phyloP scores from a whole-genome alignment of 1,284 basidiomycete genomes.

The Cryptococcus sp. region DNA sequence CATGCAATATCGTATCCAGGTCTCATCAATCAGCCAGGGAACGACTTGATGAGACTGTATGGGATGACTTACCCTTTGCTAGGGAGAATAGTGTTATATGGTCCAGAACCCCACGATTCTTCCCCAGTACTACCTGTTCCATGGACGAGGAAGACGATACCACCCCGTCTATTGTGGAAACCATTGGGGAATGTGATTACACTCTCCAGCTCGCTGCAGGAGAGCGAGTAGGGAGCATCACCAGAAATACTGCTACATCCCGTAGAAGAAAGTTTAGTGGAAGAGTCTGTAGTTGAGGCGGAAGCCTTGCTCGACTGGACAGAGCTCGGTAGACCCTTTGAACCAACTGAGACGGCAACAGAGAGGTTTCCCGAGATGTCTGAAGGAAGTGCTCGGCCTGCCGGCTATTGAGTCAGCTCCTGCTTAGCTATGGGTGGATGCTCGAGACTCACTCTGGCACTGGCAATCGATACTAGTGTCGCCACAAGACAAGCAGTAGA shows the following conservation, averaged over 20 bases:
- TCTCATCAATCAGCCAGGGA: too few relatives aligned
- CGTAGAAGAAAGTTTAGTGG: background rate
- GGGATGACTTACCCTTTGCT: slow-evolving; percentile 20
- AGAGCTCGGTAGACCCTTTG: too few relatives aligned
- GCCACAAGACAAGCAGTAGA: too few relatives aligned
- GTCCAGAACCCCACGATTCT: slow-evolving; percentile 15
- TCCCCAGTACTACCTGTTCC: slow-evolving; percentile 27
- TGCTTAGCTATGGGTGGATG: too few relatives aligned
- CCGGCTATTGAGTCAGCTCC: too few relatives aligned
- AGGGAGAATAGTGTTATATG: slow-evolving; percentile 24
- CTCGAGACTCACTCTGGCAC: too few relatives aligned
- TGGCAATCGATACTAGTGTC: too few relatives aligned
- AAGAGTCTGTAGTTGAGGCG: background rate
- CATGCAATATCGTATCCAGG: slow-evolving; percentile 42
- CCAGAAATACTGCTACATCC: slow-evolving; percentile 7
- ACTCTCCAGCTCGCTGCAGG: slow-evolving; percentile 8
- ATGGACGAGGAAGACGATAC: slow-evolving; percentile 39
- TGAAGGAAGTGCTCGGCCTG: too few relatives aligned
- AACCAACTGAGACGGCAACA: too few relatives aligned
- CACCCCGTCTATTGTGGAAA: slow-evolving; percentile 14
- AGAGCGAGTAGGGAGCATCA: slow-evolving; percentile 14
- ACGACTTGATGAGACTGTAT: background rate
- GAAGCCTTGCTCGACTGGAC: too few relatives aligned
- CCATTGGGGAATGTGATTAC: slow-evolving; percentile 29
- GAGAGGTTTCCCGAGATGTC: too few relatives aligned